Conservation (phyloP, 2,329 filamentous ascomycete species). For the Penicillium aurantiogriseum region DNA sequence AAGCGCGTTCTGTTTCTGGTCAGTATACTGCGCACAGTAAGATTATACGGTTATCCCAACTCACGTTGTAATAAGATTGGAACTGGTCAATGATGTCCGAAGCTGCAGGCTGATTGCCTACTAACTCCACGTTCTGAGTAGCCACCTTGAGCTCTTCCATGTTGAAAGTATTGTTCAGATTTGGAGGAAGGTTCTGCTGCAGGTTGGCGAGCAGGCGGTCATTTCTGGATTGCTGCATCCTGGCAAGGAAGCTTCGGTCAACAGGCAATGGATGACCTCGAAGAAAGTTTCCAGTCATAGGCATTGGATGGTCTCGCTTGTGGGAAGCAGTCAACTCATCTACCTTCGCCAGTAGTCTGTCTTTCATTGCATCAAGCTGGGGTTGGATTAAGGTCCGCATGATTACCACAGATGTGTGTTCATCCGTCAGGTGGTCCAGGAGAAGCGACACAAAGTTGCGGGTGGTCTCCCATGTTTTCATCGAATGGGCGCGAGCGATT, state of each 20-base stretch:
- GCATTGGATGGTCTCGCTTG: constrained; percentile 27
- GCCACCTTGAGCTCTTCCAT: not conserved
- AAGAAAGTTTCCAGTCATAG: constrained; percentile 9
- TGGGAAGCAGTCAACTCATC: constrained; percentile 22
- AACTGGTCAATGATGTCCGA: constrained; percentile 31
- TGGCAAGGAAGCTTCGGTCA: not conserved
- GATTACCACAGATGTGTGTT: constrained; percentile 21
- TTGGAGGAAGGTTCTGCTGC: not conserved
- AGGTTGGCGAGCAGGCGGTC: constrained; percentile 7
- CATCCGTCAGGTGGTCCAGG: constrained; percentile 27
- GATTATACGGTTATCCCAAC: not conserved
- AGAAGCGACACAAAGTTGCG: constrained; percentile 23
- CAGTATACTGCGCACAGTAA: not conserved
- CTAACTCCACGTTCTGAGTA: not conserved
- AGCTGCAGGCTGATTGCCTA: constrained; percentile 36
- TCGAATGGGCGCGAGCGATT: constrained; percentile 28
- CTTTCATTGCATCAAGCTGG: constrained; percentile 24
- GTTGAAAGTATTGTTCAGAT: not conserved
- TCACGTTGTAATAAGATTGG: constrained; percentile 25
- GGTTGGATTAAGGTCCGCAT: constrained; percentile 20
- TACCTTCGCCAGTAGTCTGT: constrained; percentile 21
- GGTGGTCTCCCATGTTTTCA: constrained; percentile 25
- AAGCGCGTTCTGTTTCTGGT: not conserved
- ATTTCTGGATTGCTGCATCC: constrained; percentile 8
- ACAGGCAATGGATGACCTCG: no score